These are phyloP conservation scores for Abelmoschus esculentus DNA, from an alignment of 345 rosid species.

Conservation along the genomic window DNA sequence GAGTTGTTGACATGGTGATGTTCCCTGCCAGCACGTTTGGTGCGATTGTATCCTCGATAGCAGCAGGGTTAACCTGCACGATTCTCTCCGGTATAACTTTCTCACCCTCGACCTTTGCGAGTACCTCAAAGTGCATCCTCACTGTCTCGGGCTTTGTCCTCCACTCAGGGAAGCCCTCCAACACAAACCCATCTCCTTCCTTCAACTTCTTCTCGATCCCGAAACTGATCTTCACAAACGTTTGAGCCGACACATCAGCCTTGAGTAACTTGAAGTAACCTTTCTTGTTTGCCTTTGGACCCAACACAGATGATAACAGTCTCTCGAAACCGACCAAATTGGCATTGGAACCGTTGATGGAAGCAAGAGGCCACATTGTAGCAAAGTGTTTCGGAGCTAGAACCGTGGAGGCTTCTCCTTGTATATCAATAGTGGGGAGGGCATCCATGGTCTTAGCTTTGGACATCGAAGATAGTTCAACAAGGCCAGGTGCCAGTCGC, in stretches of 20 bases:
- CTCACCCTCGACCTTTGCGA: slow-evolving; percentile 79
- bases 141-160: slow-evolving; percentile 67
- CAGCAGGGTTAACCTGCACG: slow-evolving; percentile 52
- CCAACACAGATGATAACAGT: slow-evolving; percentile 65
- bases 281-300: slow-evolving; percentile 51
- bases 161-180: slow-evolving; percentile 56
- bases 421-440: slow-evolving; percentile 26
- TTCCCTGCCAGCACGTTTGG: slow-evolving; percentile 45
- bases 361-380: slow-evolving; percentile 85
- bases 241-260: slow-evolving; percentile 56
- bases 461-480: background rate
- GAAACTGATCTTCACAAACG: slow-evolving; percentile 77
- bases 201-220: slow-evolving; percentile 76
- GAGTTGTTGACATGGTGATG: slow-evolving; percentile 44
- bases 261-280: slow-evolving; percentile 73
- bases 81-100: slow-evolving; percentile 67
- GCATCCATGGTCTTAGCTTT: slow-evolving; percentile 25
- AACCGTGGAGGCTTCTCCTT: slow-evolving; percentile 35
- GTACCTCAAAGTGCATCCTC: slow-evolving; percentile 81
- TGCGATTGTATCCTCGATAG: slow-evolving; percentile 55
- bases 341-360: slow-evolving; percentile 66
- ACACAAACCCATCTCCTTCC: slow-evolving; percentile 30
- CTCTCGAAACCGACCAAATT: slow-evolving; percentile 74
- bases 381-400: slow-evolving; percentile 66
- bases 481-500: slow-evolving; percentile 8